Percentiles rank a stretch among this genome's conserved stretches.
Conservation (phyloP, 768 basidiomycete genomes). For the Trametopsis cervina region DNA sequence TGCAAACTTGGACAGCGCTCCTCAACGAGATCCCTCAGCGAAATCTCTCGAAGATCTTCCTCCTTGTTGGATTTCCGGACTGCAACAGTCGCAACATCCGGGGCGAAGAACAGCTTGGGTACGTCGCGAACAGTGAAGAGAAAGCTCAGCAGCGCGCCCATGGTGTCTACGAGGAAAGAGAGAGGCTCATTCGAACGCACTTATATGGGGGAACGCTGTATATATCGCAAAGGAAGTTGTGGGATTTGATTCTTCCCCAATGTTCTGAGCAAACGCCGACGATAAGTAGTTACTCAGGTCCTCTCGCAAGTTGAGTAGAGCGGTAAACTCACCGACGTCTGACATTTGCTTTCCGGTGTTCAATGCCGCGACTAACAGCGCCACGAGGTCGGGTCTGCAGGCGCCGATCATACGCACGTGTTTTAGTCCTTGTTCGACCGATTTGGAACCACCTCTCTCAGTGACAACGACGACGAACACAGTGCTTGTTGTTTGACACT, state of each 20-base stretch:
- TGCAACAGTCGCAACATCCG: slow-evolving; percentile 13
- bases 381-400: background rate
- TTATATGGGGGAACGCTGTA: no score
- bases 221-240: no score
- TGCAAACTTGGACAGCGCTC: slow-evolving; percentile 23
- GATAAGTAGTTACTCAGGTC: no score
- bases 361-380: background rate
- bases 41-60: slow-evolving; percentile 9
- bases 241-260: no score
- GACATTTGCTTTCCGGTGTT: no score
- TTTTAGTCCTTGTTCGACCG: background rate
- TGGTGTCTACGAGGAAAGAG: slow-evolving; percentile 7
- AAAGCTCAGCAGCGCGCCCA: slow-evolving; percentile 18
- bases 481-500: background rate
- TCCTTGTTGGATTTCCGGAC: slow-evolving; percentile 9
- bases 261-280: no score
- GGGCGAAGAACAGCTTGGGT: slow-evolving; percentile 17
- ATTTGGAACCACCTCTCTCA: background rate
- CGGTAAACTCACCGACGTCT: no score
- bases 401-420: background rate
- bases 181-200: no score
- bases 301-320: no score
- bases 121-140: slow-evolving; percentile 14
- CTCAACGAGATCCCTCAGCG: slow-evolving; percentile 19
- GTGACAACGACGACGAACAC: background rate